phyloP scores from a whole-genome alignment of 176 grass and related monocot species.

The Paspalum notatum region DNA sequence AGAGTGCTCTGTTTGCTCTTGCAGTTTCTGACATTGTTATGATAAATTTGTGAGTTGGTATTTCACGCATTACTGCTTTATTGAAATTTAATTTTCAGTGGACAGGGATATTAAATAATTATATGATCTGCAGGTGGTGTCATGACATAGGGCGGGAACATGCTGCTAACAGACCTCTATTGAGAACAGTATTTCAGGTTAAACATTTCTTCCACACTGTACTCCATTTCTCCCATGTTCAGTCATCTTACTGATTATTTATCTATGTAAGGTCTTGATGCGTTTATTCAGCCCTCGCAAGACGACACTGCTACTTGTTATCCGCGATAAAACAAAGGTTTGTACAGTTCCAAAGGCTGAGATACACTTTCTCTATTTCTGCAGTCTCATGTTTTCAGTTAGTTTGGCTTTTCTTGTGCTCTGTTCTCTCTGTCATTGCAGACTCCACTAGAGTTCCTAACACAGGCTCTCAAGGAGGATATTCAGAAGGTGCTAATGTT shows the following conservation, averaged over 20 bases:
- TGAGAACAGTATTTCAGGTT: constrained; percentile 88
- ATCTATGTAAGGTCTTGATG: constrained; percentile 65
- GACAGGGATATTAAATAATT: neutral
- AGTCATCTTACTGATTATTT: constrained; percentile 20
- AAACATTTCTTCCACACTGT: neutral
- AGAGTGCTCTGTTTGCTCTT: constrained; percentile 84
- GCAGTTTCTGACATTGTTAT: constrained; percentile 88
- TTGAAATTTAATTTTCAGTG: neutral
- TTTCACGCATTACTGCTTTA: constrained; percentile 3
- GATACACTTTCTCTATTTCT: neutral
- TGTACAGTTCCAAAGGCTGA: constrained; percentile 13
- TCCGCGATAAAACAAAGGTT: constrained; percentile 94
- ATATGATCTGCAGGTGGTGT: constrained; percentile 72
- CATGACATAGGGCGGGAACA: constrained; percentile 90
- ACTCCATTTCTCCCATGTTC: constrained; percentile 23
- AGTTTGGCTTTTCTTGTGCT: constrained; percentile 38
- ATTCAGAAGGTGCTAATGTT: constrained; percentile 66
- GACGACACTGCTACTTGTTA: constrained; percentile 71
- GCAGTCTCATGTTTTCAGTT: constrained; percentile 14
- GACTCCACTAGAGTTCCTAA: constrained; percentile 81
- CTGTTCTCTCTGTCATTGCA: constrained; percentile 40
- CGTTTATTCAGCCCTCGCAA: constrained; percentile 70
- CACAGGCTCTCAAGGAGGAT: constrained; percentile 78
- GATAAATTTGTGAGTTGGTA: constrained; percentile 76
- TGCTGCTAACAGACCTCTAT: constrained; percentile 75